Percentiles rank a stretch among this genome's conserved stretches.
These are phyloP conservation scores for Colletotrichum navitas DNA, from an alignment of 2,329 filamentous ascomycete genomes.

Conservation along the genomic window DNA sequence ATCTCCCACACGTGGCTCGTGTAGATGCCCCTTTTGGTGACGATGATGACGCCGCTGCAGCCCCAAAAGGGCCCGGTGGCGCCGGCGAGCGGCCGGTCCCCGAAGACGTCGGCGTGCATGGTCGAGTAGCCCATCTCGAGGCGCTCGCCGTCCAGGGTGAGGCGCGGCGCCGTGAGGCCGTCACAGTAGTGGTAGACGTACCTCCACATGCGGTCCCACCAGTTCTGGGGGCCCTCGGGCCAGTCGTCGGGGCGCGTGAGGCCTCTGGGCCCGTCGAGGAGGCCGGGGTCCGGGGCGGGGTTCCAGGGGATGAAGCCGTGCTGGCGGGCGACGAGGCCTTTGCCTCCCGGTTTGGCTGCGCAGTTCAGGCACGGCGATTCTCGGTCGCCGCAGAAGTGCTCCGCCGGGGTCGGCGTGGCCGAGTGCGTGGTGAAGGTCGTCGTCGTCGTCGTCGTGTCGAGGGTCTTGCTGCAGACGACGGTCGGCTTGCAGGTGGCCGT, in stretches of 20 bases:
- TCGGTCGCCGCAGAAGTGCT: conserved; percentile 8
- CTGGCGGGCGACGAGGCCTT: conserved; percentile 3
- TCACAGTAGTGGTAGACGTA: conserved; percentile 44
- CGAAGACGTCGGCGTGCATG: conserved; percentile 21
- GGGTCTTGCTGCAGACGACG: conserved; percentile 21
- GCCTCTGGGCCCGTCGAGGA: neutral
- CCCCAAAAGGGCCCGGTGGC: conserved; percentile 36
- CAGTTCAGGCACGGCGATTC: conserved; percentile 5
- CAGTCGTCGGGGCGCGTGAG: conserved; percentile 10
- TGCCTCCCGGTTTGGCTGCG: neutral
- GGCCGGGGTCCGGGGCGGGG: conserved; percentile 1
- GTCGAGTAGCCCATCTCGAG: conserved; percentile 16
- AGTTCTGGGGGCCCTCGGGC: conserved; percentile 45
- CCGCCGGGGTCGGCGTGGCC: neutral
- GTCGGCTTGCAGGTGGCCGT: conserved; percentile 31
- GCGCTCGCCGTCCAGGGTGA: neutral
- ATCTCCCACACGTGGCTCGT: conserved; percentile 35
- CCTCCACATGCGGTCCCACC: conserved; percentile 55
- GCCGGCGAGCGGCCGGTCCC: conserved; percentile 1
- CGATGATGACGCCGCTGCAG: conserved; percentile 32
- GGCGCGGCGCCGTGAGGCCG: neutral
- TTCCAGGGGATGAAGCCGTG: neutral
- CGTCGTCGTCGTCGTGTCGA: conserved; percentile 13
- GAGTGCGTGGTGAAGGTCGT: conserved; percentile 24
- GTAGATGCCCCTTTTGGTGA: conserved; percentile 33